These are phyloP conservation scores for Earliella scabrosa DNA, from an alignment of 1,284 basidiomycete species.

Conservation along the genomic window DNA sequence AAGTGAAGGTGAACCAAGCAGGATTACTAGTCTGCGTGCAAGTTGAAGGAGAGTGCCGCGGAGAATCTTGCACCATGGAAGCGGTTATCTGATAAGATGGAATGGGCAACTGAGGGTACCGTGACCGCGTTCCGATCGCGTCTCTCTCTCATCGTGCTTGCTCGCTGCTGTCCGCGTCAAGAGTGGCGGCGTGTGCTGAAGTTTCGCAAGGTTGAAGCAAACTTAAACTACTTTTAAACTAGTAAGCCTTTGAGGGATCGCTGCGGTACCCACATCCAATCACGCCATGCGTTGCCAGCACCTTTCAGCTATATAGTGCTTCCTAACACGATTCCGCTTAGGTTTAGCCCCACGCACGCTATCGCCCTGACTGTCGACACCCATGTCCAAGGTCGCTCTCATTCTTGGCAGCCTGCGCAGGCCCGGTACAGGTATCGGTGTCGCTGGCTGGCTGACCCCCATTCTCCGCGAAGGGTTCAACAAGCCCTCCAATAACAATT, in stretches of 20 bases:
- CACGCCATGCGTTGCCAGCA: conserved; percentile 11
- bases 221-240: too few species aligned
- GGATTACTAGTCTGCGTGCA: too few species aligned
- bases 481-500: neutral
- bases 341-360: neutral
- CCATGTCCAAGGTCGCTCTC: conserved; percentile 30
- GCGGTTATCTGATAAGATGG: conserved; percentile 12
- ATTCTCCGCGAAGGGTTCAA: conserved; percentile 28
- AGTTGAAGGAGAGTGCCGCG: too few species aligned
- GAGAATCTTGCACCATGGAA: too few species aligned
- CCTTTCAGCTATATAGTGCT: too few species aligned
- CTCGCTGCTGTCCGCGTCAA: neutral
- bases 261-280: conserved; percentile 6
- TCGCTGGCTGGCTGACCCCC: conserved; percentile 32
- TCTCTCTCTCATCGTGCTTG: neutral
- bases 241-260: neutral
- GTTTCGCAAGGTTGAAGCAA: too few species aligned
- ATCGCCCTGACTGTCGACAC: neutral
- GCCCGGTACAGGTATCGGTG: conserved; percentile 31
- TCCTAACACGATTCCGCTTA: too few species aligned
- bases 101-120: neutral
- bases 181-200: too few species aligned
- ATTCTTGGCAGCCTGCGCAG: conserved; percentile 34
- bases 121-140: conserved; percentile 8
- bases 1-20: neutral